Evolutionary conservation across 2,329 filamentous ascomycete species (phyloP).

Genomic region (Kalmusia sp.): DNA sequence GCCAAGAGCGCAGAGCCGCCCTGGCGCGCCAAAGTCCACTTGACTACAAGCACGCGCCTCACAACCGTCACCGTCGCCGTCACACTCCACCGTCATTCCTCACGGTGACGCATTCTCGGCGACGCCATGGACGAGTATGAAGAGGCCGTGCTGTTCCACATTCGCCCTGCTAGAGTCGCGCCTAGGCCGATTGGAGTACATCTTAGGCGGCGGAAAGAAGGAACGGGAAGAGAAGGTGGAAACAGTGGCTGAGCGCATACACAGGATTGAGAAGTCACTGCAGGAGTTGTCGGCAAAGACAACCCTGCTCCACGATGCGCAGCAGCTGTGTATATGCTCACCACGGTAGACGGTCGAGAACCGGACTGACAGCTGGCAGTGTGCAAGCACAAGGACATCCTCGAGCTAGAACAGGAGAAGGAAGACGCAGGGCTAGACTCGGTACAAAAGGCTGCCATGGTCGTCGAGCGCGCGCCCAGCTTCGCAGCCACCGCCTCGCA

Average conservation of each 20-base stretch:
- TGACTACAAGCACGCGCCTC: too few species aligned
- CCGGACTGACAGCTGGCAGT: constrained; percentile 36
- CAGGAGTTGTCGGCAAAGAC: constrained; percentile 50
- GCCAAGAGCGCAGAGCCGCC: constrained; percentile 12
- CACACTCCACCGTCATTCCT: too few species aligned
- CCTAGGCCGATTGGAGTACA: constrained; percentile 52
- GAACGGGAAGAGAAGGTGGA: constrained; percentile 28
- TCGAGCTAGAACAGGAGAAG: constrained; percentile 29
- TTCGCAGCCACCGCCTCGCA: constrained; percentile 53
- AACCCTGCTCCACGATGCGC: constrained; percentile 47
- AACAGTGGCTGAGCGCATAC: constrained; percentile 44
- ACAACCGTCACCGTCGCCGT: too few species aligned
- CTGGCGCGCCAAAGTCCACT: constrained; percentile 14
- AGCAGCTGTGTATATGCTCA: constrained; percentile 44
- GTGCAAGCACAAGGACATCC: constrained; percentile 50
- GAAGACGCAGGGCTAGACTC: constrained; percentile 28
- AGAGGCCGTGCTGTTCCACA: constrained; percentile 50
- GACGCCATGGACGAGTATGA: constrained; percentile 46
- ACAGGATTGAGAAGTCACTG: constrained; percentile 45
- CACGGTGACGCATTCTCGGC: constrained; percentile 17
- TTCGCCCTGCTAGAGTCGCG: constrained; percentile 54
- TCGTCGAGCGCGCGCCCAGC: constrained; percentile 53
- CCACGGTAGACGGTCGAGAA: background rate
- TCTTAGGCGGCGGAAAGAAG: constrained; percentile 45
- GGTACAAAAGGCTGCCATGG: constrained; percentile 41